Conservation (phyloP, 2,329 filamentous ascomycete species). For the Ambrosiella xylebori region DNA sequence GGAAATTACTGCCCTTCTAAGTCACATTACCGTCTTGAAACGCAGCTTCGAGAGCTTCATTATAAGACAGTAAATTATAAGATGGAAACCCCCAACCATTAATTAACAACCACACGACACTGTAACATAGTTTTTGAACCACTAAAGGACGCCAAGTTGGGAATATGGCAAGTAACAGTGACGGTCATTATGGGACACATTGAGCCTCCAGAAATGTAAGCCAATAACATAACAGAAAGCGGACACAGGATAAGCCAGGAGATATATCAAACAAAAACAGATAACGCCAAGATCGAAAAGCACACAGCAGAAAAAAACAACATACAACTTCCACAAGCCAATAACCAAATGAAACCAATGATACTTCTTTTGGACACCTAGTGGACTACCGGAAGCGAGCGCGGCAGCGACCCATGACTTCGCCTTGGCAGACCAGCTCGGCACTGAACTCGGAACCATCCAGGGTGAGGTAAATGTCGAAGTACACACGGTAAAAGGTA, state of each 20-base stretch:
- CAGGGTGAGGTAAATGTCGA: conserved; percentile 74
- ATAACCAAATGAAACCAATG: not conserved
- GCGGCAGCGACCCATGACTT: conserved; percentile 95
- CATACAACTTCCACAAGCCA: not conserved
- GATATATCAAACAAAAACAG: conserved; percentile 3
- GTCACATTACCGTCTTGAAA: no score
- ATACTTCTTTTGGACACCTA: not conserved
- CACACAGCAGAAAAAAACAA: not conserved
- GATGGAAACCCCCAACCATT: no score
- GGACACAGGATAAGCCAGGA: not conserved
- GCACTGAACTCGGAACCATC: conserved; percentile 97
- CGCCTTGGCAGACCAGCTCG: conserved; percentile 95
- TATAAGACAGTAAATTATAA: no score
- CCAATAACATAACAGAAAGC: not conserved
- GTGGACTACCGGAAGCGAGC: conserved; percentile 56
- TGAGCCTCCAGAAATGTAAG: not conserved
- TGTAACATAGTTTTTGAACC: no score
- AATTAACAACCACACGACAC: no score
- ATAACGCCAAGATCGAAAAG: conserved; percentile 3
- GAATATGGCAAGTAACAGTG: no score
- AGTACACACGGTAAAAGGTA: conserved; percentile 76
- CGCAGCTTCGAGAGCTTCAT: no score
- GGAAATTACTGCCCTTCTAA: no score
- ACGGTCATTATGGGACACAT: no score
- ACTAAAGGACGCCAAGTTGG: no score